These are phyloP conservation scores for Zasmidium angulare DNA, from an alignment of 2,329 filamentous ascomycete species.

Conservation along the genomic window DNA sequence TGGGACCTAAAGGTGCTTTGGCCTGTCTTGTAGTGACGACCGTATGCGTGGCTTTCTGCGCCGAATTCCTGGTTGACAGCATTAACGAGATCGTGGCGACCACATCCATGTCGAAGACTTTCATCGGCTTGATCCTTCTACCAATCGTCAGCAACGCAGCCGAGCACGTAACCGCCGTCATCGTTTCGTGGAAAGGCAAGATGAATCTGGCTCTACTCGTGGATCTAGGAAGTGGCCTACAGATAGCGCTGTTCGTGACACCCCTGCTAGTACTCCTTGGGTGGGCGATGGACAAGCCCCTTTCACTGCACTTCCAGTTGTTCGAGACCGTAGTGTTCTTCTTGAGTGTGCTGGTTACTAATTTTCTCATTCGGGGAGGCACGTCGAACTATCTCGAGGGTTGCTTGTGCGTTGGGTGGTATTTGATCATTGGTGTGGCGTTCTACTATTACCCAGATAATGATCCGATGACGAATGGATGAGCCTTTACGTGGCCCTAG, in stretches of 20 bases:
- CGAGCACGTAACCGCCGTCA: slow-evolving; percentile 56
- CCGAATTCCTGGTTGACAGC: slow-evolving; percentile 54
- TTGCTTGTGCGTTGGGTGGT: slow-evolving; percentile 56
- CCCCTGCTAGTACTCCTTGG: slow-evolving; percentile 57
- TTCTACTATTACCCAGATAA: slow-evolving; percentile 54
- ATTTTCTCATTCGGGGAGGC: slow-evolving; percentile 81
- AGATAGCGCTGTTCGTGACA: slow-evolving; percentile 59
- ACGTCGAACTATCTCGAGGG: slow-evolving; percentile 85
- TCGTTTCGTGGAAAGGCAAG: slow-evolving; percentile 57
- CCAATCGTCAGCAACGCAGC: slow-evolving; percentile 59
- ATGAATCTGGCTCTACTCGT: slow-evolving; percentile 58
- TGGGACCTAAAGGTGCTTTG: slow-evolving; percentile 45
- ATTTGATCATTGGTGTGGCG: slow-evolving; percentile 59
- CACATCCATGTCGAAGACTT: slow-evolving; percentile 53
- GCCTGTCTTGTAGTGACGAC: slow-evolving; percentile 48
- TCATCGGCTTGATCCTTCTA: slow-evolving; percentile 56
- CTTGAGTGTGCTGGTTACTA: slow-evolving; percentile 79
- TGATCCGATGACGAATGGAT: not conserved
- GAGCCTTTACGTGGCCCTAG: too few species aligned
- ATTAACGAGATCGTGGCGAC: slow-evolving; percentile 54
- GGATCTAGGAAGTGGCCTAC: slow-evolving; percentile 53
- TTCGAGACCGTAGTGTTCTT: slow-evolving; percentile 88
- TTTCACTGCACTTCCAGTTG: slow-evolving; percentile 76
- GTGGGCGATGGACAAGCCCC: slow-evolving; percentile 53
- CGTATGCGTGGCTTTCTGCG: slow-evolving; percentile 50